Base-by-base conservation (phyloP, 345 rosid genomes). In the rapeseed (Brassica napus) region DNA sequence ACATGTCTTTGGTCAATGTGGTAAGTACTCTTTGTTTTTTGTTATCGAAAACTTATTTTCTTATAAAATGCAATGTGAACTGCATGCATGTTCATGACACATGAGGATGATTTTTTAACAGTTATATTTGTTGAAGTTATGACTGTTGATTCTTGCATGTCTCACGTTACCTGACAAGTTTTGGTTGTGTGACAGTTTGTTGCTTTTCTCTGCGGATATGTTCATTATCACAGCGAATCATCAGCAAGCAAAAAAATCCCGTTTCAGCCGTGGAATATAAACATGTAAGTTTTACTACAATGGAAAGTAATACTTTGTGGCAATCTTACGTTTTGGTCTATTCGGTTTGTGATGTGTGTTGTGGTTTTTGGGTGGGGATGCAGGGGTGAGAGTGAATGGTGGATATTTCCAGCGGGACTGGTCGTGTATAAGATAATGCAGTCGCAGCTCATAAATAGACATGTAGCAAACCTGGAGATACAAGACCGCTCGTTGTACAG, bases 331-430 rank as follows among this genome's bases (percentile, higher is more conserved):
- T 28, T 74, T 71, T 70, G 30, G 44, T 24, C 5, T 30, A 49
- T 11, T 15, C 14, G 64, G 49, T 75, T 78, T 10, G 55, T 23
- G 63, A 72, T 67, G 59, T 77, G 28, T 68, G 69, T 26, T 39
- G 16, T 10, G 58, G 58, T 67, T 11, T 24, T 60, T 59, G 14
- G 72, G 76, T 28, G 31, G 71, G 69, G 75, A 52, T 83, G 89
- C 93, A 95, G 99, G 97, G 98, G 94, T 77, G 99, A 95, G 78
- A 91, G 97, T 76, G 99, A 93, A 82, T 90, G 99, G 98, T 93
- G 99, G 99, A 86, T 95, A 75, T 93, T 95, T 79, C 99, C 99
- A 16, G 97, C 88, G 23, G 97, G 91, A 61, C 84, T 95, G 78
- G 98, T 95, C 62, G 67, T 90, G 28, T 95, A 97, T 85, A 95